phyloP scores from a whole-genome alignment of 148 eudicot species.

The Bassia scoparia region DNA sequence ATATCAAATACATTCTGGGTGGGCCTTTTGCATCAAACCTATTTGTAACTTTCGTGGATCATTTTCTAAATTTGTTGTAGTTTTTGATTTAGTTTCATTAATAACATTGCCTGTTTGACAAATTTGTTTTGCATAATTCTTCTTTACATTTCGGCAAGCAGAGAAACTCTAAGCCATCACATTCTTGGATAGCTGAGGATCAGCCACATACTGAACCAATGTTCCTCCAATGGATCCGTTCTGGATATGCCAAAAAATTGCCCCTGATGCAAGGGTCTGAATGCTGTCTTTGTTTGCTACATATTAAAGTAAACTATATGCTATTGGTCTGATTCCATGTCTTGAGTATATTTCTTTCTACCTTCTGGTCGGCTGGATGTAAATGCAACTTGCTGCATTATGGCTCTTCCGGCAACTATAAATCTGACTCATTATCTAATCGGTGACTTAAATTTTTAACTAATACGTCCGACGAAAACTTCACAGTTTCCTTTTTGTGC shows the following conservation, averaged over 20 bases:
- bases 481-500: too few relatives aligned
- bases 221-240: slow-evolving; percentile 99
- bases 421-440: too few relatives aligned
- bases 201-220: slow-evolving; percentile 89
- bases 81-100: not conserved
- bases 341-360: not conserved
- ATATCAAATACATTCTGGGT: slow-evolving; percentile 82
- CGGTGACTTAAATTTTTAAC: too few relatives aligned
- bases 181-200: slow-evolving; percentile 96
- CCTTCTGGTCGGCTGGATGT: not conserved
- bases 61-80: not conserved
- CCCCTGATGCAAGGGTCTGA: slow-evolving; percentile 98
- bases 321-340: not conserved
- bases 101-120: not conserved
- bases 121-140: slow-evolving; percentile 4
- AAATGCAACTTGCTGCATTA: too few relatives aligned
- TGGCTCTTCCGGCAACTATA: too few relatives aligned
- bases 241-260: slow-evolving; percentile 95
- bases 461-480: too few relatives aligned
- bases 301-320: slow-evolving; percentile 71
- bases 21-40: slow-evolving; percentile 82
- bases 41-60: slow-evolving; percentile 79
- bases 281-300: slow-evolving; percentile 92
- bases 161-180: slow-evolving; percentile 93
- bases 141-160: slow-evolving; percentile 72